Conservation (phyloP, 2,329 filamentous ascomycete species). For the Monascus ruber region DNA sequence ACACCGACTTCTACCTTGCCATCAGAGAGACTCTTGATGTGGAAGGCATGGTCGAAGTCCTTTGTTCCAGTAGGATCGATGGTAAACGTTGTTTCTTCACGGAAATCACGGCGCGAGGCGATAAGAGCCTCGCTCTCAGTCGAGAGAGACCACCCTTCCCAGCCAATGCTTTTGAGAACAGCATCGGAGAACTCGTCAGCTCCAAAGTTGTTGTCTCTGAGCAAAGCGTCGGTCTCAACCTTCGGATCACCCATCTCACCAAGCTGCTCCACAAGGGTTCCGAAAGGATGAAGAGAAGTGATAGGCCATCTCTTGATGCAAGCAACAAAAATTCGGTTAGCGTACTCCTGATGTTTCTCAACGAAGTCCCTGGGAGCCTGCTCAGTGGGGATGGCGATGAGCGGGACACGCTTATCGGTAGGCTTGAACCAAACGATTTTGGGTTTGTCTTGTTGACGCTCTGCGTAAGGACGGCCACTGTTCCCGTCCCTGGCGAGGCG, state of each 20-base stretch:
- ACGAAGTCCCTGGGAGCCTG: conserved; percentile 96
- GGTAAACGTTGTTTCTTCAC: conserved; percentile 77
- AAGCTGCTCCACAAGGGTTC: conserved; percentile 91
- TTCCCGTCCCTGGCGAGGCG: conserved; percentile 78
- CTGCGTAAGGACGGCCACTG: conserved; percentile 60
- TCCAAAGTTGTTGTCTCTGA: conserved; percentile 97
- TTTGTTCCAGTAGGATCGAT: conserved; percentile 80
- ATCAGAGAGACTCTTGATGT: conserved; percentile 73
- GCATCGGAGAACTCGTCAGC: conserved; percentile 97
- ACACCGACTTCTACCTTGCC: conserved; percentile 88
- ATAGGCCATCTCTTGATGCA: conserved; percentile 99
- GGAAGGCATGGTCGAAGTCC: conserved; percentile 84
- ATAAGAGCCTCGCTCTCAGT: conserved; percentile 70
- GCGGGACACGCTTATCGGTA: conserved; percentile 93
- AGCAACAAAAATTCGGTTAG: conserved; percentile 94
- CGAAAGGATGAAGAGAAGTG: conserved; percentile 96
- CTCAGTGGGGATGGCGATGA: conserved; percentile 96
- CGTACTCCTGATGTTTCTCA: conserved; percentile 95
- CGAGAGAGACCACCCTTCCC: conserved; percentile 79
- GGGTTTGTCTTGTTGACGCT: conserved; percentile 85
- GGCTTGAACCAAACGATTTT: conserved; percentile 99
- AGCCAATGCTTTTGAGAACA: conserved; percentile 81
- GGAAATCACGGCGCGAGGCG: conserved; percentile 74
- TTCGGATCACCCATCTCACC: conserved; percentile 95
- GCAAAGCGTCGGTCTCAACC: conserved; percentile 92